A percentile compares a stretch with the other conserved stretches of the same genome.
Conservation (phyloP, 2,329 filamentous ascomycete species). For the Hymenoscyphus linearis region DNA sequence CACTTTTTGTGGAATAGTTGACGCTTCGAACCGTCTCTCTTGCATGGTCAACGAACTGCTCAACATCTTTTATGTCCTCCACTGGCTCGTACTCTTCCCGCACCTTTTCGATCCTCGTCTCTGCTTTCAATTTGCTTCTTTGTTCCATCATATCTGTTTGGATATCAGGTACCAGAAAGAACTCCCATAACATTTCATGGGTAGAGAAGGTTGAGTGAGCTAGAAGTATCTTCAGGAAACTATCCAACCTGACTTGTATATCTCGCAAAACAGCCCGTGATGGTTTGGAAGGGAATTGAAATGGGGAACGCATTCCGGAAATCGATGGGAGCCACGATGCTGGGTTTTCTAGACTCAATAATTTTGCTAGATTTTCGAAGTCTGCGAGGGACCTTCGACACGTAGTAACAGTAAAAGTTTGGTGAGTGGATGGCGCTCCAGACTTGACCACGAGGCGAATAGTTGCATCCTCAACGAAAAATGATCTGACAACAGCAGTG, state of each 20-base stretch:
- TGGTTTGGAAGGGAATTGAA: slow-evolving; percentile 88
- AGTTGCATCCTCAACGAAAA: slow-evolving; percentile 95
- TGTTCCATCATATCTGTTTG: slow-evolving; percentile 86
- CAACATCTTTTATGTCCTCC: slow-evolving; percentile 78
- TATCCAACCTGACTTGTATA: slow-evolving; percentile 79
- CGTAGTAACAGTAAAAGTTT: slow-evolving; percentile 89
- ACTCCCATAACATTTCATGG: slow-evolving; percentile 98
- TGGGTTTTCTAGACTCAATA: slow-evolving; percentile 83
- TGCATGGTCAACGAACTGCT: slow-evolving; percentile 87
- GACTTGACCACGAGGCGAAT: slow-evolving; percentile 92
- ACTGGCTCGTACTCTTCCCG: slow-evolving; percentile 85
- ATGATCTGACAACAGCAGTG: slow-evolving; percentile 88
- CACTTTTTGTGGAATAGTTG: slow-evolving; percentile 74
- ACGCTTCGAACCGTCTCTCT: slow-evolving; percentile 83
- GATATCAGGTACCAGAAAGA: slow-evolving; percentile 93
- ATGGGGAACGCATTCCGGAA: slow-evolving; percentile 74
- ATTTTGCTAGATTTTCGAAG: slow-evolving; percentile 83
- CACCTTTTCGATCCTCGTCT: slow-evolving; percentile 75
- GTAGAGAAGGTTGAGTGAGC: slow-evolving; percentile 88
- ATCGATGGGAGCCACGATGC: slow-evolving; percentile 90
- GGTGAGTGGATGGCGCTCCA: slow-evolving; percentile 73
- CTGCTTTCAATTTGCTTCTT: slow-evolving; percentile 79
- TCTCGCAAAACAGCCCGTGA: slow-evolving; percentile 83
- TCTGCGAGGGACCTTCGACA: slow-evolving; percentile 82
- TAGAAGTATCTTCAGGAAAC: slow-evolving; percentile 81